Conservation (phyloP, 306 rosid genomes). For the Morella rubra region DNA sequence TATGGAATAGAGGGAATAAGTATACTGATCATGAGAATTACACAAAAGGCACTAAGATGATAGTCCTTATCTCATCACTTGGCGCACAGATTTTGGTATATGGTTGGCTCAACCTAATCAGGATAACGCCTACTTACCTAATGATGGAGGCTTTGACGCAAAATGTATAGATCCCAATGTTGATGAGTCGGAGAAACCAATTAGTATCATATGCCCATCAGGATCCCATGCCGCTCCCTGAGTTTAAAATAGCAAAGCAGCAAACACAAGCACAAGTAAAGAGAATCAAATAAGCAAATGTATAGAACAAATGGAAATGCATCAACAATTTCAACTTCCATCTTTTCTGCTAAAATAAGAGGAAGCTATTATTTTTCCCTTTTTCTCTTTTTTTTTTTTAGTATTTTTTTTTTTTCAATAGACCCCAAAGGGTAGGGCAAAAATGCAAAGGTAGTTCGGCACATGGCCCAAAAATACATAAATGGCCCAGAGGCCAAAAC, state of each 20-base stretch:
- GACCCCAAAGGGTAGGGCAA: too few species aligned
- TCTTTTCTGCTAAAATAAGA: neutral
- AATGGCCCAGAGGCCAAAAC: too few species aligned
- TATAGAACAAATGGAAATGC: neutral
- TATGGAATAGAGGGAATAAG: neutral
- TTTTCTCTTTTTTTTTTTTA: too few species aligned
- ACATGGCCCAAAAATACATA: too few species aligned
- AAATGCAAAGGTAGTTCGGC: too few species aligned
- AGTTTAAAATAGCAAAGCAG: slow-evolving; percentile 27
- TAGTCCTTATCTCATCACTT: neutral
- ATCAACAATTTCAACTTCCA: neutral
- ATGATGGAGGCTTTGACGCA: slow-evolving; percentile 93
- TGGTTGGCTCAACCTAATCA: slow-evolving; percentile 18
- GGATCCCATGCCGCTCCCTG: slow-evolving; percentile 98
- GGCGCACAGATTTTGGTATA: neutral
- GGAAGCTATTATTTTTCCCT: too few species aligned
- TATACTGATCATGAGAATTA: neutral
- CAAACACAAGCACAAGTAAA: too few species aligned
- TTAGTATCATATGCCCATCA: slow-evolving; percentile 88
- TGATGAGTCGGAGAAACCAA: slow-evolving; percentile 83
- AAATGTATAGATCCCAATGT: slow-evolving; percentile 90
- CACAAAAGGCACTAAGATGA: neutral
- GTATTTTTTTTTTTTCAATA: too few species aligned
- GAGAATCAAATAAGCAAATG: slow-evolving; percentile 9
- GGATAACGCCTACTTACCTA: slow-evolving; percentile 49